These are phyloP conservation scores for Ascochyta koolunga DNA, from an alignment of 2,329 filamentous ascomycete genomes.

Conservation along the genomic window DNA sequence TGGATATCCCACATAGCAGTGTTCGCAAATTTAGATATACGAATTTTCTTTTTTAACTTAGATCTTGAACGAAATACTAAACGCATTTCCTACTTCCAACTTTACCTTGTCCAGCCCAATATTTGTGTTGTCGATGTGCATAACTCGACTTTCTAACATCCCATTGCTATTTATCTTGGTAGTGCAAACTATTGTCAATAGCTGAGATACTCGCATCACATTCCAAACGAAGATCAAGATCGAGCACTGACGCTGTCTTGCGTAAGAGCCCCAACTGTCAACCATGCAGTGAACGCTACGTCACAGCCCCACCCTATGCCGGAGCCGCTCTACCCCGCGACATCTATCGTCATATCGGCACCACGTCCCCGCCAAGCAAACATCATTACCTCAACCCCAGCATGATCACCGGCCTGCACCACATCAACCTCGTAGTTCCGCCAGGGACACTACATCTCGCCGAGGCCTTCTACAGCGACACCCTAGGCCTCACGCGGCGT, in stretches of 20 bases:
- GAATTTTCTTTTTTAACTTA: constrained; percentile 13
- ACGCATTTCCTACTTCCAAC: constrained; percentile 8
- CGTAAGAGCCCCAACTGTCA: not conserved
- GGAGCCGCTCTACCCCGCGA: not conserved
- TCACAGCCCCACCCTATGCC: not conserved
- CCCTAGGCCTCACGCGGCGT: constrained; percentile 60
- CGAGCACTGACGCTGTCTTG: no score
- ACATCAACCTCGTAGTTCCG: constrained; percentile 25
- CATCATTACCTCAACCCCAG: not conserved
- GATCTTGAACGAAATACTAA: constrained; percentile 1
- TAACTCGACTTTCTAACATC: no score
- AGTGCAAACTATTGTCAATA: no score
- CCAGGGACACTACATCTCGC: constrained; percentile 16
- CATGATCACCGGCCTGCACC: constrained; percentile 27
- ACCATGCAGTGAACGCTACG: not conserved
- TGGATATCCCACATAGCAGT: constrained; percentile 22
- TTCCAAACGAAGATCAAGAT: no score
- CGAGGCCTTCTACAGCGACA: constrained; percentile 38
- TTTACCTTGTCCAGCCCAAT: no score
- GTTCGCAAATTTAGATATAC: constrained; percentile 20
- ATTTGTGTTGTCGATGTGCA: no score
- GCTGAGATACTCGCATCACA: no score
- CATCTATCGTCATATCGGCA: not conserved
- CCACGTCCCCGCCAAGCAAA: not conserved
- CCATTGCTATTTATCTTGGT: no score